Percentiles rank a stretch among this genome's conserved stretches.
Conservation (phyloP, 768 basidiomycete species). For the Calocybe cyanea region DNA sequence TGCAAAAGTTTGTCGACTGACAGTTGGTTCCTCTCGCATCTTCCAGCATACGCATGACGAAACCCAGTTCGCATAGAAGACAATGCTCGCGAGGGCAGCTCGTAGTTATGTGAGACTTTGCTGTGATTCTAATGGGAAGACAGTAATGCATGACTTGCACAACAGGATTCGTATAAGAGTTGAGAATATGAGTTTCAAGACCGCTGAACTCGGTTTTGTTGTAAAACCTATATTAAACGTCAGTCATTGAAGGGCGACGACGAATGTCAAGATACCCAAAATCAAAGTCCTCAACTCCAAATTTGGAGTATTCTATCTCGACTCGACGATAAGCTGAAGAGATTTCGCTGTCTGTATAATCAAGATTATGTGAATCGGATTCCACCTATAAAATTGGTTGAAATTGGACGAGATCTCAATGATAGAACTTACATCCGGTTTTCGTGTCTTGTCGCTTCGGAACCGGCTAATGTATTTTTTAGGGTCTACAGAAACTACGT, state of each 20-base stretch:
- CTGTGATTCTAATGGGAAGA: constrained; percentile 70
- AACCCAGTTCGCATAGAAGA: constrained; percentile 91
- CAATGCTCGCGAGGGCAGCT: constrained; percentile 91
- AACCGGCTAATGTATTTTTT: constrained; percentile 68
- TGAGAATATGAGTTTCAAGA: constrained; percentile 93
- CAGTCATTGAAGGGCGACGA: not conserved
- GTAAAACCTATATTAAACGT: constrained; percentile 62
- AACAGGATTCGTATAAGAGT: constrained; percentile 93
- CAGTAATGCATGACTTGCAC: constrained; percentile 90
- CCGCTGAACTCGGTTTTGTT: constrained; percentile 90
- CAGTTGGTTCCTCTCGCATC: constrained; percentile 93
- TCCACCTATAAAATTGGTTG: constrained; percentile 35
- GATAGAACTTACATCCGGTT: constrained; percentile 36
- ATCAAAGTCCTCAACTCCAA: constrained; percentile 98
- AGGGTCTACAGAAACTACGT: constrained; percentile 57
- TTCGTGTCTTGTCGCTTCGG: constrained; percentile 69
- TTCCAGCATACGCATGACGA: constrained; percentile 92
- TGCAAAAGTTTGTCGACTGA: constrained; percentile 96
- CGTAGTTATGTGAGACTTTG: constrained; percentile 89
- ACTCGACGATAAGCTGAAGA: constrained; percentile 86
- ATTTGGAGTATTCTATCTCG: constrained; percentile 98
- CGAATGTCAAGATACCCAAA: constrained; percentile 61
- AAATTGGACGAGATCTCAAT: not conserved
- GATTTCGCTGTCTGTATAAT: constrained; percentile 54
- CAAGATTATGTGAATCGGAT: constrained; percentile 48